phyloP scores from a whole-genome alignment of 2,329 filamentous ascomycete genomes.

The Diaporthe citri region DNA sequence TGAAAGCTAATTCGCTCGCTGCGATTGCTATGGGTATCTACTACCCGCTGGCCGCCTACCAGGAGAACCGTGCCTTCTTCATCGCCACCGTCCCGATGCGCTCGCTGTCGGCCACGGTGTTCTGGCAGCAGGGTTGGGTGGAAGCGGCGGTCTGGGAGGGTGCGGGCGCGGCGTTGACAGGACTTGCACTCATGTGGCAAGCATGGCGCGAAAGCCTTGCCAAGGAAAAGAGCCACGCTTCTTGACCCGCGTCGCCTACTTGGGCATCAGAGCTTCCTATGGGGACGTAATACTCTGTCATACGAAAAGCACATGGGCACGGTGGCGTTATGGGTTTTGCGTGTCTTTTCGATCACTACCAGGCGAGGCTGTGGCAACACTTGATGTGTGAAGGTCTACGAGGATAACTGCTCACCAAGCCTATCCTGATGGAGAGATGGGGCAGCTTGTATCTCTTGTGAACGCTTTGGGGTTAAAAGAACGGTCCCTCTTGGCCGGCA shows the following conservation, averaged over 20 bases:
- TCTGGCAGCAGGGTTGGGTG: constrained; percentile 47
- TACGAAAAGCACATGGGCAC: neutral
- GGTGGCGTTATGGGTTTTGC: constrained; percentile 5
- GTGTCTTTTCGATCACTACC: neutral
- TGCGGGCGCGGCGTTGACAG: constrained; percentile 43
- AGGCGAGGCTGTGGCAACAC: neutral
- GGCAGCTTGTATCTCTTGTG: neutral
- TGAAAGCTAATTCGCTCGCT: constrained; percentile 42
- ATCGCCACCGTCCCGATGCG: constrained; percentile 49
- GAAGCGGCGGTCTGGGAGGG: constrained; percentile 48
- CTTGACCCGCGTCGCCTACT: constrained; percentile 4
- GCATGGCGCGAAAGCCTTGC: constrained; percentile 3
- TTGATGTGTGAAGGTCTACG: neutral
- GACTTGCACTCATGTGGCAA: constrained; percentile 26
- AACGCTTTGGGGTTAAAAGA: no score
- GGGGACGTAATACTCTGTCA: neutral
- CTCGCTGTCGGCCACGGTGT: constrained; percentile 46
- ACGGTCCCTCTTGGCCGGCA: no score
- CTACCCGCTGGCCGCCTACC: constrained; percentile 49
- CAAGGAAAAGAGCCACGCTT: constrained; percentile 10
- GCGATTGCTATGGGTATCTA: constrained; percentile 51
- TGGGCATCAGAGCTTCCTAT: neutral
- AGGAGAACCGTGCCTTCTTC: constrained; percentile 50
- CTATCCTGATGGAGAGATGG: neutral
- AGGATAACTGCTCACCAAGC: neutral